phyloP scores from a whole-genome alignment of 2,329 filamentous ascomycete species.

The Colletotrichum truncatum region DNA sequence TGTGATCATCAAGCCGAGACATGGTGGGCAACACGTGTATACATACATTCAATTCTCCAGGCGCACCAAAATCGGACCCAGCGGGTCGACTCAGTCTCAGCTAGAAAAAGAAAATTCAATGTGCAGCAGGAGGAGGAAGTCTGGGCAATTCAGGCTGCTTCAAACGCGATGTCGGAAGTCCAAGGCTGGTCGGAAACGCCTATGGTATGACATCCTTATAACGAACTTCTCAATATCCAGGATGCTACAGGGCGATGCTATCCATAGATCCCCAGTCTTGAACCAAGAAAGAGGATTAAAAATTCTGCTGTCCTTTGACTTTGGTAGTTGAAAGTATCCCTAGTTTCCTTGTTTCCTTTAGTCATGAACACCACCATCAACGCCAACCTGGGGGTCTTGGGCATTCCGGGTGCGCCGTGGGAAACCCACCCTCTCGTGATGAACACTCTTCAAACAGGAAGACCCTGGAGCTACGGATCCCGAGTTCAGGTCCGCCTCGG shows the following conservation, averaged over 20 bases:
- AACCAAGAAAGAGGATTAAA: neutral
- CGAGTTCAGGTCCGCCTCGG: neutral
- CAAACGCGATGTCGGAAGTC: neutral
- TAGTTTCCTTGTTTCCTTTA: neutral
- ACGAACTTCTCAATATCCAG: too few relatives aligned
- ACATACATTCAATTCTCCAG: neutral
- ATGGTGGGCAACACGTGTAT: conserved; percentile 13
- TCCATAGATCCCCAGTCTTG: too few relatives aligned
- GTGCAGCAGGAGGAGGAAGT: neutral
- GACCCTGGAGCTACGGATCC: conserved; percentile 7
- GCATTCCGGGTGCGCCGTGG: neutral
- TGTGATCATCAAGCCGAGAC: conserved; percentile 14
- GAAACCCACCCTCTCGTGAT: neutral
- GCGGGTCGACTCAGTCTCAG: conserved; percentile 14
- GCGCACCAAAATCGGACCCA: neutral
- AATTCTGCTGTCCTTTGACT: neutral
- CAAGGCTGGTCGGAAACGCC: neutral
- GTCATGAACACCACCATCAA: conserved; percentile 12
- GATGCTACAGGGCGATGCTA: too few relatives aligned
- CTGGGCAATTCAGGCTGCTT: neutral
- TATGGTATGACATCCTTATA: neutral
- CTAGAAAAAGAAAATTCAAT: neutral
- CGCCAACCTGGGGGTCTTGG: neutral
- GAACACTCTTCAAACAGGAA: neutral
- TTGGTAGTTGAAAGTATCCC: neutral